phyloP scores from a whole-genome alignment of 2,329 filamentous ascomycete species.

The Colletotrichum sp. region DNA sequence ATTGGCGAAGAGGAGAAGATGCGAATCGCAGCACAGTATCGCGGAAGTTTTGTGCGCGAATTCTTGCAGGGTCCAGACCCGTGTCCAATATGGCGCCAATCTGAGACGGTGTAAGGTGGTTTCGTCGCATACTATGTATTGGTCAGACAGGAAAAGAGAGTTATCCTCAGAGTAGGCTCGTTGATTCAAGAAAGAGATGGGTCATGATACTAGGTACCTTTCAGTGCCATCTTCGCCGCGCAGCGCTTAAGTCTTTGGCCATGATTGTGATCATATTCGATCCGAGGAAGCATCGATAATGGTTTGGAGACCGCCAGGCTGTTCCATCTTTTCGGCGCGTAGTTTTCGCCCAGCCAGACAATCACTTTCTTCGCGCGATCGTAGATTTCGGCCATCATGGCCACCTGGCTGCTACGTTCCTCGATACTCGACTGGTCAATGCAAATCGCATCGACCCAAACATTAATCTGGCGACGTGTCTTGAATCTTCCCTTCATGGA shows the following conservation, averaged over 20 bases:
- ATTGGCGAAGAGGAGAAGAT: neutral
- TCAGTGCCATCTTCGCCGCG: neutral
- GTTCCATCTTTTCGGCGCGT: neutral
- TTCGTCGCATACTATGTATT: neutral
- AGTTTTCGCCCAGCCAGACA: neutral
- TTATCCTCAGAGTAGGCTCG: neutral
- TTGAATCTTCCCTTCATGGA: neutral
- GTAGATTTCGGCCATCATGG: neutral
- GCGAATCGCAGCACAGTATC: neutral
- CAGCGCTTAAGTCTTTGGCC: neutral
- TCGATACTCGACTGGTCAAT: neutral
- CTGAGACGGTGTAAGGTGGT: neutral
- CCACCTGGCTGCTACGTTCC: neutral
- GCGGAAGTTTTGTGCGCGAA: neutral
- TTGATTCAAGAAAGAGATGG: neutral
- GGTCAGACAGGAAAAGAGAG: neutral
- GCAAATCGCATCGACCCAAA: neutral
- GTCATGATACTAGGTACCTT: neutral
- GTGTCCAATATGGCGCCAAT: neutral
- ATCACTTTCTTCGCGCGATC: neutral
- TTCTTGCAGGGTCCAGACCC: neutral
- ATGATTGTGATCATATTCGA: neutral
- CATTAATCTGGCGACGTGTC: neutral
- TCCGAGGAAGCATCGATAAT: neutral
- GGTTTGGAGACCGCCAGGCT: neutral